Evolutionary conservation across 768 basidiomycete genomes (phyloP).

Genomic region (Tylopilus sp.): DNA sequence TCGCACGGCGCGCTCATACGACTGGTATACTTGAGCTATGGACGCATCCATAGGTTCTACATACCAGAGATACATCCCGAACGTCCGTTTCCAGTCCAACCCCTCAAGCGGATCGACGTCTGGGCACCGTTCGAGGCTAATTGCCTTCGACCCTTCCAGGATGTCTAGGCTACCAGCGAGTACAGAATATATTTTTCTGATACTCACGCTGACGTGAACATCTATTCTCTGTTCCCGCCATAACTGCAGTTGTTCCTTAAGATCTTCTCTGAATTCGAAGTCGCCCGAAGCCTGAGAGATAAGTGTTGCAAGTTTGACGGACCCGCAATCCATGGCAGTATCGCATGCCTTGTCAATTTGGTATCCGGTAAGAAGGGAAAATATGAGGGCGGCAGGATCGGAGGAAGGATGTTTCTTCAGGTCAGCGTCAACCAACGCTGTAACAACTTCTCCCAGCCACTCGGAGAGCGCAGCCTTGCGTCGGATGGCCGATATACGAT

Average conservation of each 20-base stretch:
- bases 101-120: conserved; percentile 65
- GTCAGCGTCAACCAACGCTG: conserved; percentile 68
- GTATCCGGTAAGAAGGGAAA: conserved; percentile 80
- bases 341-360: conserved; percentile 83
- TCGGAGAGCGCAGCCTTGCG: conserved; percentile 76
- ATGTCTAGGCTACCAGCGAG: conserved; percentile 72
- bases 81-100: conserved; percentile 91
- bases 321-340: conserved; percentile 68
- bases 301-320: conserved; percentile 83
- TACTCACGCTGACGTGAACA: conserved; percentile 58
- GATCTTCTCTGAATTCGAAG: conserved; percentile 65
- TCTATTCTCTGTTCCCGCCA: conserved; percentile 82
- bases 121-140: conserved; percentile 48
- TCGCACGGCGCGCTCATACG: conserved; percentile 49
- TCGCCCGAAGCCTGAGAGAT: conserved; percentile 86
- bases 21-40: conserved; percentile 62
- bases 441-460: conserved; percentile 80
- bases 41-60: conserved; percentile 67
- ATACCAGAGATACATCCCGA: conserved; percentile 92
- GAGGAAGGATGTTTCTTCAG: conserved; percentile 47
- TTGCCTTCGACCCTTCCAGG: conserved; percentile 51
- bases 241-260: conserved; percentile 69
- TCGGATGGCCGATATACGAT: conserved; percentile 58
- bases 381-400: conserved; percentile 52
- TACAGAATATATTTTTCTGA: conserved; percentile 79